Evolutionary conservation across 1,284 basidiomycete species (phyloP).

Genomic region (Trichosporon faecale): DNA sequence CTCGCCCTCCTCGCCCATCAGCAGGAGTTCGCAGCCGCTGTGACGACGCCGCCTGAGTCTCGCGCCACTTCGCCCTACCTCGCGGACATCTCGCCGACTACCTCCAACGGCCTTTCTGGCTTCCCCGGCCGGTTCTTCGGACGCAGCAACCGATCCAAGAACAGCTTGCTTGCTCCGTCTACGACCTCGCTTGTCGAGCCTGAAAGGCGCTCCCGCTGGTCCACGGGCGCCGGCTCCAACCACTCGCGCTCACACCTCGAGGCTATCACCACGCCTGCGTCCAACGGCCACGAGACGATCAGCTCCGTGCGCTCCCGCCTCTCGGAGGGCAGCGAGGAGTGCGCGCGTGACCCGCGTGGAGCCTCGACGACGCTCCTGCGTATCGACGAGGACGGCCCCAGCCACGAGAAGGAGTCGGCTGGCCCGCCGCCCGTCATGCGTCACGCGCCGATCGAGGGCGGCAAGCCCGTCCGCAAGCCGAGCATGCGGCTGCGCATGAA

Average conservation of each 20-base stretch:
- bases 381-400: constrained; percentile 26
- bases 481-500: constrained; percentile 7
- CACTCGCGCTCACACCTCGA: constrained; percentile 9
- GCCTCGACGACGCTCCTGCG: constrained; percentile 21
- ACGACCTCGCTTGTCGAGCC: constrained; percentile 16
- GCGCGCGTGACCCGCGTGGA: constrained; percentile 12
- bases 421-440: constrained; percentile 5
- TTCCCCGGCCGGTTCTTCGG: constrained; percentile 20
- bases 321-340: constrained; percentile 23
- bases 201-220: constrained; percentile 6
- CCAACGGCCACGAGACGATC: not conserved
- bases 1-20: constrained; percentile 35
- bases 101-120: not conserved
- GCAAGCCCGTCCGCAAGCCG: constrained; percentile 10
- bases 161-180: constrained; percentile 15
- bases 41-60: constrained; percentile 3
- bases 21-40: constrained; percentile 23
- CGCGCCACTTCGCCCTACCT: constrained; percentile 16
- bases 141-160: constrained; percentile 21
- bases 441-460: constrained; percentile 14
- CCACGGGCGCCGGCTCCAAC: constrained; percentile 12
- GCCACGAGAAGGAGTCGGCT: not conserved
- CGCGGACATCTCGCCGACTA: not conserved
- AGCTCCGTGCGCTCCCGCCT: constrained; percentile 20
- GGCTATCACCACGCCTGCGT: not conserved